Evolutionary conservation across 169 alveolate species (phyloP).

Genomic region (Babesia sp.): DNA sequence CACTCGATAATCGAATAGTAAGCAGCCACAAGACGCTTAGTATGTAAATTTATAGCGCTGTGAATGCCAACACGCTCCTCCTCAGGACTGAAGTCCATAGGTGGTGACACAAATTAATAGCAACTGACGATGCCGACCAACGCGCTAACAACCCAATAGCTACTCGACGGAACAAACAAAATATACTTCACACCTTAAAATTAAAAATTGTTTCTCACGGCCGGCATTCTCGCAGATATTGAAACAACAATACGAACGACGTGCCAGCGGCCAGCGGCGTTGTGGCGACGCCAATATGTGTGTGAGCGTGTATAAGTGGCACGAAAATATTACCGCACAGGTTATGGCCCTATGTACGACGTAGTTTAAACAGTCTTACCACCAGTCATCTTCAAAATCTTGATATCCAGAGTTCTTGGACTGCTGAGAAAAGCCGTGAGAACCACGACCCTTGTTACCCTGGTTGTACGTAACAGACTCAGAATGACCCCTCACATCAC

Average conservation of each 20-base stretch:
- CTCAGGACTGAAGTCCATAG: constrained; percentile 52
- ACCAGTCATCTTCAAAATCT: constrained; percentile 67
- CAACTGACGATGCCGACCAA: no score
- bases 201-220: no score
- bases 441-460: constrained; percentile 7
- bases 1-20: constrained; percentile 59
- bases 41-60: constrained; percentile 48
- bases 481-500: constrained; percentile 48
- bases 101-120: neutral
- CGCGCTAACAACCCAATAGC: no score
- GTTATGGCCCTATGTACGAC: neutral
- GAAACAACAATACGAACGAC: no score
- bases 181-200: no score
- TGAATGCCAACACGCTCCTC: constrained; percentile 66
- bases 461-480: constrained; percentile 54
- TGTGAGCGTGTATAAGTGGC: no score
- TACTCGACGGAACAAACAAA: no score
- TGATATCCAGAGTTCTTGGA: constrained; percentile 36
- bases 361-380: constrained; percentile 15
- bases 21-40: constrained; percentile 58
- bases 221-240: no score
- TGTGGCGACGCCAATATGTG: no score
- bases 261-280: no score
- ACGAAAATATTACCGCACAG: neutral
- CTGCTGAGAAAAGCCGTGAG: constrained; percentile 17